Evolutionary conservation across 2,329 filamentous ascomycete species (phyloP).

Genomic region (Penicillium sp.): DNA sequence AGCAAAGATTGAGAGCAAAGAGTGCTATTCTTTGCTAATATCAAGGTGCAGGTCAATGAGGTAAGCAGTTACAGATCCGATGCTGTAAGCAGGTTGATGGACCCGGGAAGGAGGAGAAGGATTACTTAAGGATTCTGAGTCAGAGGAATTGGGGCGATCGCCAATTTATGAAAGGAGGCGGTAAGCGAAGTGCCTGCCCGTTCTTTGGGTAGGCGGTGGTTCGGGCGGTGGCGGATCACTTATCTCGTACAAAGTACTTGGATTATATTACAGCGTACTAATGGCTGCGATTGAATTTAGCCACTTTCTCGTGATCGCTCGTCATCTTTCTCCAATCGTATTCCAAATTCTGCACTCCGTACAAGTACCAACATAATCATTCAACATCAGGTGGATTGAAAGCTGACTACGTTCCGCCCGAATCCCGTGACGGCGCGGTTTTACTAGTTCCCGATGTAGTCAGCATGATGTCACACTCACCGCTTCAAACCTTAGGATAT

Average conservation of each 20-base stretch:
- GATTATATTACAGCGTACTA: background rate
- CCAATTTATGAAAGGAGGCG: slow-evolving; percentile 7
- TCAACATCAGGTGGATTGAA: background rate
- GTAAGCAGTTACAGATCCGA: slow-evolving; percentile 27
- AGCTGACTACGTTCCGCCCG: slow-evolving; percentile 1
- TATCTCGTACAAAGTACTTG: background rate
- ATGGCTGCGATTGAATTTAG: background rate
- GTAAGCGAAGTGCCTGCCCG: slow-evolving; percentile 1
- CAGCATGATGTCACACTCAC: background rate
- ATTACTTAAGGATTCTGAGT: slow-evolving; percentile 25
- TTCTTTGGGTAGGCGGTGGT: background rate
- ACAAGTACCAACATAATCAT: background rate
- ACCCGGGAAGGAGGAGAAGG: slow-evolving; percentile 8
- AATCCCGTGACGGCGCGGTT: background rate
- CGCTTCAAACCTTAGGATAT: background rate
- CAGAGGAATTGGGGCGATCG: slow-evolving; percentile 6
- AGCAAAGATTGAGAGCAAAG: slow-evolving; percentile 6
- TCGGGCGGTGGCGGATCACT: background rate
- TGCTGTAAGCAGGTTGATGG: slow-evolving; percentile 38
- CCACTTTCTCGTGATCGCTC: background rate
- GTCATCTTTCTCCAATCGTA: background rate
- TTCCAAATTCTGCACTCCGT: background rate
- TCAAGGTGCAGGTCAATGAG: slow-evolving; percentile 25
- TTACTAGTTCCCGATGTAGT: background rate
- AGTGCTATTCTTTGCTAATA: slow-evolving; percentile 12